phyloP scores from a whole-genome alignment of 257 asterid species.

The Knoxia roxburghii region DNA sequence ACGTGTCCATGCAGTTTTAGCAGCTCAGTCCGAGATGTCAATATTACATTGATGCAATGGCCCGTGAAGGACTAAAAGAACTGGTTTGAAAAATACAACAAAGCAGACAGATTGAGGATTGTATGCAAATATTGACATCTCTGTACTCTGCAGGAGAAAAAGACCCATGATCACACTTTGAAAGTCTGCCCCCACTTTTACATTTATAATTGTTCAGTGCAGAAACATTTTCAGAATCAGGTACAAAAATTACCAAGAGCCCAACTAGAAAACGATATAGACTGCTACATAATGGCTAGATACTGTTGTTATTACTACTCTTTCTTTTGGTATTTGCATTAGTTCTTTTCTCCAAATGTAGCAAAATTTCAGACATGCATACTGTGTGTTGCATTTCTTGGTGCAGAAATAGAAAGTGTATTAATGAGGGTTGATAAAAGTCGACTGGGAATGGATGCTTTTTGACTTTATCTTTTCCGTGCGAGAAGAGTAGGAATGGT shows the following conservation, averaged over 20 bases:
- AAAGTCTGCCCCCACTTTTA: constrained; percentile 9
- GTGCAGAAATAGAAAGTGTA: constrained; percentile 1
- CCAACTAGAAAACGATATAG: neutral
- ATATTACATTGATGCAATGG: constrained; percentile 8
- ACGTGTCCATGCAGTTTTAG: neutral
- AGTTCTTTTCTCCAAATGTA: neutral
- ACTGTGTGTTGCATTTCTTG: neutral
- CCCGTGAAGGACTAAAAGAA: constrained; percentile 4
- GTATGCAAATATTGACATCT: constrained; percentile 6
- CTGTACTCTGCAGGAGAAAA: constrained; percentile 15
- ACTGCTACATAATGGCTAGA: neutral
- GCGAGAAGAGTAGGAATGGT: constrained; percentile 22
- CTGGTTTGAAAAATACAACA: neutral
- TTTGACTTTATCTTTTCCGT: constrained; percentile 54
- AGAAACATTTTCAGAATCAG: neutral
- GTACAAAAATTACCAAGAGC: neutral
- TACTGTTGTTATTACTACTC: neutral
- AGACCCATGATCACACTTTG: constrained; percentile 18
- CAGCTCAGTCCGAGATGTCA: constrained; percentile 14
- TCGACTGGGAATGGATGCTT: constrained; percentile 36
- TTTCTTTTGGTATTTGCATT: neutral
- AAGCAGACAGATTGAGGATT: constrained; percentile 11
- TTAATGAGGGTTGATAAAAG: constrained; percentile 14
- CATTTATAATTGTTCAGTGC: neutral
- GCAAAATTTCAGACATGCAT: constrained; percentile 12